Conservation (phyloP, 768 basidiomycete genomes). For the Auriscalpium orientale region DNA sequence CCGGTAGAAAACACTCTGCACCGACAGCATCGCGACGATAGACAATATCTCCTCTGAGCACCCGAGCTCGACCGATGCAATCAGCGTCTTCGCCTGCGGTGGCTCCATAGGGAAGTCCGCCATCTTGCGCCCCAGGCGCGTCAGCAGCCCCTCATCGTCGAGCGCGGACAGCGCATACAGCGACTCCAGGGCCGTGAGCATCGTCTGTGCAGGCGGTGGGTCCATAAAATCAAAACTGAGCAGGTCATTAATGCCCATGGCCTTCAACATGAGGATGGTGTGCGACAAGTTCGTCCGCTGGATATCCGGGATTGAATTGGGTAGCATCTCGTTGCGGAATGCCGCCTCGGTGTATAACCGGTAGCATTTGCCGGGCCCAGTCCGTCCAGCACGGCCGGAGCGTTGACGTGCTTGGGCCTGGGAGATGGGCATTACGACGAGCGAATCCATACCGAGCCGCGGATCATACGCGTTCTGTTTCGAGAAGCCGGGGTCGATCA, state of each 20-base stretch:
- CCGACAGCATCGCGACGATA: slow-evolving; percentile 95
- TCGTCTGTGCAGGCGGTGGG: slow-evolving; percentile 92
- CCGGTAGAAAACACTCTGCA: slow-evolving; percentile 94
- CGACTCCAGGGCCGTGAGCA: slow-evolving; percentile 92
- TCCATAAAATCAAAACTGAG: slow-evolving; percentile 99
- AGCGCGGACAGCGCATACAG: slow-evolving; percentile 93
- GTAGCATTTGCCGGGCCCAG: slow-evolving; percentile 97
- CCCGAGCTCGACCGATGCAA: slow-evolving; percentile 93
- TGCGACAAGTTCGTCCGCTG: slow-evolving; percentile 89
- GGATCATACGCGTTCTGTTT: slow-evolving; percentile 99
- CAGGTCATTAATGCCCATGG: slow-evolving; percentile 98
- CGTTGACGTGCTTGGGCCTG: slow-evolving; percentile 97
- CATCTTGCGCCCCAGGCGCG: slow-evolving; percentile 95
- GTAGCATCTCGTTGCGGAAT: slow-evolving; percentile 97
- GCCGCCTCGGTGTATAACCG: slow-evolving; percentile 97
- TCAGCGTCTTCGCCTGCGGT: slow-evolving; percentile 93
- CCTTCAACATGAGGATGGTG: slow-evolving; percentile 93
- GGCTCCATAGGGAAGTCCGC: slow-evolving; percentile 99
- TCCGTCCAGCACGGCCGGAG: slow-evolving; percentile 93
- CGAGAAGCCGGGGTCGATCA: slow-evolving; percentile 96
- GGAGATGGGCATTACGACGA: slow-evolving; percentile 97
- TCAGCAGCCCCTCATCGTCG: slow-evolving; percentile 94
- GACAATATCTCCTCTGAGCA: slow-evolving; percentile 98
- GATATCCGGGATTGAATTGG: slow-evolving; percentile 95
- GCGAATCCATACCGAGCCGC: slow-evolving; percentile 94